phyloP scores from a whole-genome alignment of 73 alveolate species.

The Tetrahymena borealis region DNA sequence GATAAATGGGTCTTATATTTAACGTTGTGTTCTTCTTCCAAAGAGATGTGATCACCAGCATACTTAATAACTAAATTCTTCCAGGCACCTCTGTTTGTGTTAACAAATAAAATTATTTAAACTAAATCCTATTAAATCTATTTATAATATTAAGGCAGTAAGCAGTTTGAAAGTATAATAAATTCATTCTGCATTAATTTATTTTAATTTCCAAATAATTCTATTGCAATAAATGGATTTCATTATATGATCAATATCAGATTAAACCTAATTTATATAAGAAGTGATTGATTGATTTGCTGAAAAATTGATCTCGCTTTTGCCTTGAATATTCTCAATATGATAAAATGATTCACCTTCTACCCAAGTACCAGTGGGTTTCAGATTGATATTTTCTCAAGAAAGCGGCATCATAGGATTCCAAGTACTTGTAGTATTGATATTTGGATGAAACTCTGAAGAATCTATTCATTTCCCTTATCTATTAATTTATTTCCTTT shows the following conservation, averaged over 20 bases:
- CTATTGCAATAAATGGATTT: too few species aligned
- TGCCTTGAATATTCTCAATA: too few species aligned
- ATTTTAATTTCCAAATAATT: too few species aligned
- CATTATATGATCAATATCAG: too few species aligned
- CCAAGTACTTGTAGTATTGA: slow-evolving; percentile 2
- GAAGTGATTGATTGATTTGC: background rate
- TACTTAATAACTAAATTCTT: slow-evolving; percentile 26
- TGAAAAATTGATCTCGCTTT: background rate
- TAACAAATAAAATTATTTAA: background rate
- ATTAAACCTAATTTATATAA: too few species aligned
- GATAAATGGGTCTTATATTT: slow-evolving; percentile 37
- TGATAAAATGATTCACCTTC: background rate
- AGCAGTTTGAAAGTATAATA: background rate
- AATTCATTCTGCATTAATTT: too few species aligned
- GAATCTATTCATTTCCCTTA: slow-evolving; percentile 1
- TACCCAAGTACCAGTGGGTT: slow-evolving; percentile 3
- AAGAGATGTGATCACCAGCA: slow-evolving; percentile 34
- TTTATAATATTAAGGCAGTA: background rate
- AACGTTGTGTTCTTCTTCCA: slow-evolving; percentile 45
- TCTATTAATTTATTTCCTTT: background rate
- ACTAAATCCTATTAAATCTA: background rate
- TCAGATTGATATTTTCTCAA: background rate
- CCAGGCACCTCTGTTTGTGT: slow-evolving; percentile 10
- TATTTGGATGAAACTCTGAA: background rate
- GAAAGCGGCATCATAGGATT: background rate